These are phyloP conservation scores for Tuber aestivum DNA, from an alignment of 495 filamentous ascomycete species.

Conservation along the genomic window DNA sequence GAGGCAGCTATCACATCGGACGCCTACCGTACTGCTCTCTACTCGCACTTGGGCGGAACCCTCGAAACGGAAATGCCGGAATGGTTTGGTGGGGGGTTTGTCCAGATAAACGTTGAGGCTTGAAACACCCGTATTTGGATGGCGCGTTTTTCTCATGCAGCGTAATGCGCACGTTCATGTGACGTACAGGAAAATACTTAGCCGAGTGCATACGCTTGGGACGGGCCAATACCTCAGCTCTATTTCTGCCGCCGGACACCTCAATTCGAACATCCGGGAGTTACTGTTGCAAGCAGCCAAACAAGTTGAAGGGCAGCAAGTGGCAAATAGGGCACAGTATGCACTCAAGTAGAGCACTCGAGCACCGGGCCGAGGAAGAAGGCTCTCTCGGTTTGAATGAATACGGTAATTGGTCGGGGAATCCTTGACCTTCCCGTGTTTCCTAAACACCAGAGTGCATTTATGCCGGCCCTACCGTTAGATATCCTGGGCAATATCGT, in stretches of 20 bases:
- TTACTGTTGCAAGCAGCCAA: neutral
- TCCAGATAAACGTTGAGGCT: neutral
- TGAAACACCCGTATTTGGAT: neutral
- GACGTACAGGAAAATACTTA: neutral
- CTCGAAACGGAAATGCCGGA: constrained; percentile 1
- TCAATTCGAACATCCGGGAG: neutral
- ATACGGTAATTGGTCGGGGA: neutral
- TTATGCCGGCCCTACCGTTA: neutral
- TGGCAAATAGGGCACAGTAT: neutral
- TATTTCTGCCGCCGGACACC: neutral
- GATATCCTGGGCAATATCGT: neutral
- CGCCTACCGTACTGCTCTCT: neutral
- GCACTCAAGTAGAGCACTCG: neutral
- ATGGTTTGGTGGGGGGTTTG: neutral
- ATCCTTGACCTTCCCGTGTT: neutral
- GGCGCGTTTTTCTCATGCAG: neutral
- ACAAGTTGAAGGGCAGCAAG: neutral
- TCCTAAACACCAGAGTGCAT: neutral
- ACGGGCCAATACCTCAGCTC: too few relatives aligned
- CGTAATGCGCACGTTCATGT: neutral
- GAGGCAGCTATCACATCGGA: too few relatives aligned
- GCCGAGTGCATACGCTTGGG: neutral
- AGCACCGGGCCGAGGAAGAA: neutral
- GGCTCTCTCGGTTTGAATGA: neutral
- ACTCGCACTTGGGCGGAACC: neutral